Evolutionary conservation across 495 filamentous ascomycete genomes (phyloP).

Genomic region (Glonium stellatum): DNA sequence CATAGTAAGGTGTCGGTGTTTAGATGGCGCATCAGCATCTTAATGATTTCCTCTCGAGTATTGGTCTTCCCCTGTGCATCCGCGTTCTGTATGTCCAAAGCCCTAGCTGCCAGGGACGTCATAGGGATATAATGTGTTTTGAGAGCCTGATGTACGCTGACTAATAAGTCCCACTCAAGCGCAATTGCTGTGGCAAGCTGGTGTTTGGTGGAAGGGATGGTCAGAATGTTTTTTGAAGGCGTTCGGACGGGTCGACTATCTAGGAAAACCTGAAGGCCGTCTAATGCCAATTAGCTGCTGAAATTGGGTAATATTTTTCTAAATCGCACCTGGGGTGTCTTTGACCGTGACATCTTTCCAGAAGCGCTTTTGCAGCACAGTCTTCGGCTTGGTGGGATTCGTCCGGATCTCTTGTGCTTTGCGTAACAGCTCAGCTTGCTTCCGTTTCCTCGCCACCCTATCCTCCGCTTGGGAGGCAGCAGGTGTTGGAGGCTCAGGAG

Average conservation of each 20-base stretch:
- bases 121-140: slow-evolving; percentile 77
- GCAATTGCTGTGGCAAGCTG: slow-evolving; percentile 82
- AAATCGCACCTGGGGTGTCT: slow-evolving; percentile 43
- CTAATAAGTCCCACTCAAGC: slow-evolving; percentile 83
- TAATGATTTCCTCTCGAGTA: slow-evolving; percentile 53
- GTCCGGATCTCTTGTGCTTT: slow-evolving; percentile 42
- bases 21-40: slow-evolving; percentile 71
- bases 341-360: slow-evolving; percentile 75
- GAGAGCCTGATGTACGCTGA: slow-evolving; percentile 67
- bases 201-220: slow-evolving; percentile 65
- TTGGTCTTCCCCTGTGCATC: slow-evolving; percentile 45
- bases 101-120: slow-evolving; percentile 76
- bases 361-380: slow-evolving; percentile 60
- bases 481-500: slow-evolving; percentile 66
- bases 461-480: slow-evolving; percentile 45
- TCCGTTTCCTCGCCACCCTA: slow-evolving; percentile 47
- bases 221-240: slow-evolving; percentile 58
- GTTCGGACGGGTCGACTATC: slow-evolving; percentile 78
- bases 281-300: slow-evolving; percentile 31
- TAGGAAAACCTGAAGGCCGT: slow-evolving; percentile 66
- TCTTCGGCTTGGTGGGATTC: slow-evolving; percentile 38
- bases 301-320: slow-evolving; percentile 3
- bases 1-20: slow-evolving; percentile 92
- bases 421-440: slow-evolving; percentile 49
- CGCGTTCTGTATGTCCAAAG: slow-evolving; percentile 66